Conservation (phyloP, 768 basidiomycete genomes). For the Strobilomyces echinocephalus region DNA sequence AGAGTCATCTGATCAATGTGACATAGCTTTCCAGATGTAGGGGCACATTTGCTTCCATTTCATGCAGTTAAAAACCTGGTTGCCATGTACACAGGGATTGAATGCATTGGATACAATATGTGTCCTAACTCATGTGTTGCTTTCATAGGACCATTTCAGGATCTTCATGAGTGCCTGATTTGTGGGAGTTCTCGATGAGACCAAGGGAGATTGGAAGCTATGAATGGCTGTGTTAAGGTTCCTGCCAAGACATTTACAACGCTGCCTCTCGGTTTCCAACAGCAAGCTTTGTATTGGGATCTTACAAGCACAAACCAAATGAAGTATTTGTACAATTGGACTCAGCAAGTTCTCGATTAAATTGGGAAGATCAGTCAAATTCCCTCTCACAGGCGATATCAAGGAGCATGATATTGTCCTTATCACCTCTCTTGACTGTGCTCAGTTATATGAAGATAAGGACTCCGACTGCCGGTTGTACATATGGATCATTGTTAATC, state of each 20-base stretch:
- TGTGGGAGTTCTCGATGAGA: no score
- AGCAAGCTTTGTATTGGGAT: not conserved
- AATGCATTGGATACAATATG: no score
- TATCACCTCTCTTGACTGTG: not conserved
- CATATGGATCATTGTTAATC: not conserved
- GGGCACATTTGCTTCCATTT: no score
- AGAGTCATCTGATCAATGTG: no score
- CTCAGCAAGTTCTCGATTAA: not conserved
- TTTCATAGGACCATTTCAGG: no score
- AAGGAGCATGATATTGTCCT: not conserved
- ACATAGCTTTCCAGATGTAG: no score
- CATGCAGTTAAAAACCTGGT: no score
- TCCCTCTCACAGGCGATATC: not conserved
- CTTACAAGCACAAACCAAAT: not conserved
- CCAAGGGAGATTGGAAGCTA: no score
- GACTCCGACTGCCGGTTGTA: not conserved
- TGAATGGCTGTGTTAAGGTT: no score
- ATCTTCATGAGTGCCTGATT: no score
- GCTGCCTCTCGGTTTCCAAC: not conserved
- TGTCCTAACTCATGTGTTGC: no score
- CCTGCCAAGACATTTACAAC: not conserved
- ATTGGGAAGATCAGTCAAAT: not conserved
- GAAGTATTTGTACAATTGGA: not conserved
- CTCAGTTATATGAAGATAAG: not conserved
- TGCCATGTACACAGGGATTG: no score